Percentiles rank a stretch among this genome's conserved stretches.
These are phyloP conservation scores for Monsonia emarginata DNA, from an alignment of 441 rosid genomes.

Conservation along the genomic window DNA sequence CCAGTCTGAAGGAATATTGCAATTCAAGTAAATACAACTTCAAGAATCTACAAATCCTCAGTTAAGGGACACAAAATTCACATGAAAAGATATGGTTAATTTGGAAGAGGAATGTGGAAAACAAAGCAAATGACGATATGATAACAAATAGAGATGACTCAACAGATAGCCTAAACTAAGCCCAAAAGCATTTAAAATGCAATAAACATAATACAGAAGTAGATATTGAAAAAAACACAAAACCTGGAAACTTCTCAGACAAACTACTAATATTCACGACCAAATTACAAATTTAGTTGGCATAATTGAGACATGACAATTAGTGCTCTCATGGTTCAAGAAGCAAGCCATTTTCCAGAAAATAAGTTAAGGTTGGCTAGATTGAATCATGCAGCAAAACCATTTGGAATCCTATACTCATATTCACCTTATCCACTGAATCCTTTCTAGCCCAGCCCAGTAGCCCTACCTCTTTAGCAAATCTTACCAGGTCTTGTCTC, in stretches of 20 bases:
- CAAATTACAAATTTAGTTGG: not conserved
- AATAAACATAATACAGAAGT: not conserved
- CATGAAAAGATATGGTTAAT: constrained; percentile 1
- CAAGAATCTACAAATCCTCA: not conserved
- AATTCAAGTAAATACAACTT: not conserved
- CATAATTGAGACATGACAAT: not conserved
- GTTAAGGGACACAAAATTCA: not conserved
- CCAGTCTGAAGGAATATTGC: not conserved
- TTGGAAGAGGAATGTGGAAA: constrained; percentile 5
- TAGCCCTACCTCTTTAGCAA: not conserved
- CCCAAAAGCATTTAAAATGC: not conserved
- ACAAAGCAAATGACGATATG: not conserved
- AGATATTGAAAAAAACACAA: not conserved
- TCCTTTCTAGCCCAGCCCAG: not conserved
- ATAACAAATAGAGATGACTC: not conserved
- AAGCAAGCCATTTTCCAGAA: not conserved
- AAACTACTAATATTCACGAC: not conserved
- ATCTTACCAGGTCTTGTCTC: not conserved
- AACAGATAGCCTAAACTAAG: not conserved
- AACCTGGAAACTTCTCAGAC: not conserved
- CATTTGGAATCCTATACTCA: not conserved
- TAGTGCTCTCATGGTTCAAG: constrained; percentile 1
- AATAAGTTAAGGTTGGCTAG: not conserved
- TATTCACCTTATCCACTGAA: not conserved
- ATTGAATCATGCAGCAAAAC: not conserved